Base-by-base conservation (phyloP, 228 moss, liverwort and hornwort genomes). In the Sphagnum fallax region DNA sequence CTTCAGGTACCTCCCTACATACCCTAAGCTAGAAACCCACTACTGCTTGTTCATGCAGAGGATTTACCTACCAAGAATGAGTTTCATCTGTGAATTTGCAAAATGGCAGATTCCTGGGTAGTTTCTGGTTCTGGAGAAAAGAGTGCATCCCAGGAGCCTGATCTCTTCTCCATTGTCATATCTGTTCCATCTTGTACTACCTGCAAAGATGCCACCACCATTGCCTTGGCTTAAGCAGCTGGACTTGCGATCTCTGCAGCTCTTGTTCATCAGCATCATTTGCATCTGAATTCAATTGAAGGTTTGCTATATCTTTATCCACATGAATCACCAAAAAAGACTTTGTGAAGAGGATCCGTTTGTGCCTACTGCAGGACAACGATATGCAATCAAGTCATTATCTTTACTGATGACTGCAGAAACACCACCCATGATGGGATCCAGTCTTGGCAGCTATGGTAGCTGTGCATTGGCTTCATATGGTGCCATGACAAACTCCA, bases 381-480 rank as follows among this genome's bases (percentile, higher is more conserved):
- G 83, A 67, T 87, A 87, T 16, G 78, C 80, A 51, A 87, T 80
- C 58, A 87, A 75, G 48, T 87, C 86, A 70, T 83, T 87, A 60
- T 87, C 86, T 63, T 87, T 83, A 53, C 78, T 78, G 48, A 87
- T 80, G 52, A 87, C 73, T 14, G 78, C 69, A 13, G 75, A 73
- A 13, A 87, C 67, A 8, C 86, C 86, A 49, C 86, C 86, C 69
- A 69, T 64, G 48, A 60, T 52, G 7, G 70, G 52, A 32, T 75
- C 67, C 62, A 80, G 12, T 52, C 64, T 63, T 50, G 83, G 73
- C 53, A 87, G 86, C 69, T 77, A 62, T 5, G 86, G 80, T 48
- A 87, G 61, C 60, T 87, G 86, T 5, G 86, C 86, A 75, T 87
- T 82, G 60, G 86, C 86, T 74, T 87, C 86, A n/a, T 87, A 87